phyloP scores from a whole-genome alignment of 1,139 yeast genomes.

The Nakaseomyces sp. region DNA sequence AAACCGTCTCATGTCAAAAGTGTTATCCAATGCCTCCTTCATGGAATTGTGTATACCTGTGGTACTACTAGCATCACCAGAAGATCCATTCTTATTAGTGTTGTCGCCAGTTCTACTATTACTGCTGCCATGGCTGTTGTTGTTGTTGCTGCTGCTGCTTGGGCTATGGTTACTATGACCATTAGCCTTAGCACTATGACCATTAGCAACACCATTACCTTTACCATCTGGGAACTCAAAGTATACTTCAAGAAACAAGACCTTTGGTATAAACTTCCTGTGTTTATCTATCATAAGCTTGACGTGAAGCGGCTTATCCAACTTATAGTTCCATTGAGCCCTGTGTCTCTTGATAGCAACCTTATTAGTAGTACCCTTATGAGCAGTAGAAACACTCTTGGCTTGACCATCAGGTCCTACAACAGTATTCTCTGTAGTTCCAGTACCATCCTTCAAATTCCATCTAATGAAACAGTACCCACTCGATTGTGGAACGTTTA shows the following conservation, averaged over 20 bases:
- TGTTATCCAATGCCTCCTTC: conserved; percentile 3
- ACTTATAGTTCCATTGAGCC: conserved; percentile 40
- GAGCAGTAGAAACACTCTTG: conserved; percentile 7
- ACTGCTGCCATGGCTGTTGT: neutral
- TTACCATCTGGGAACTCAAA: conserved; percentile 25
- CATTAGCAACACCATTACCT: neutral
- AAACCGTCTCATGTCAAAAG: conserved; percentile 3
- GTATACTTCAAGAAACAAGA: conserved; percentile 33
- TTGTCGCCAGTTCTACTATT: too few species aligned
- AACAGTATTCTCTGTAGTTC: conserved; percentile 8
- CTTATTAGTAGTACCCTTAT: conserved; percentile 17
- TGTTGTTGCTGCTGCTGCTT: too few species aligned
- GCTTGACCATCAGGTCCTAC: conserved; percentile 32
- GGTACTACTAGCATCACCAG: neutral
- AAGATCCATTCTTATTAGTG: neutral
- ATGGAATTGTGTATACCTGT: neutral
- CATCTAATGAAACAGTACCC: conserved; percentile 64
- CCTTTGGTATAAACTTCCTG: conserved; percentile 32
- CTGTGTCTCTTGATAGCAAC: conserved; percentile 41
- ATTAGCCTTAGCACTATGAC: neutral
- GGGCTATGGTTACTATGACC: too few species aligned
- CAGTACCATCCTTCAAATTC: conserved; percentile 40
- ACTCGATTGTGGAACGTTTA: conserved; percentile 72
- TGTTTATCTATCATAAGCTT: conserved; percentile 37
- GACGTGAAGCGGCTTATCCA: conserved; percentile 32